phyloP scores from a whole-genome alignment of 78 protist genomes.

The Dictyostelium purpureum region DNA sequence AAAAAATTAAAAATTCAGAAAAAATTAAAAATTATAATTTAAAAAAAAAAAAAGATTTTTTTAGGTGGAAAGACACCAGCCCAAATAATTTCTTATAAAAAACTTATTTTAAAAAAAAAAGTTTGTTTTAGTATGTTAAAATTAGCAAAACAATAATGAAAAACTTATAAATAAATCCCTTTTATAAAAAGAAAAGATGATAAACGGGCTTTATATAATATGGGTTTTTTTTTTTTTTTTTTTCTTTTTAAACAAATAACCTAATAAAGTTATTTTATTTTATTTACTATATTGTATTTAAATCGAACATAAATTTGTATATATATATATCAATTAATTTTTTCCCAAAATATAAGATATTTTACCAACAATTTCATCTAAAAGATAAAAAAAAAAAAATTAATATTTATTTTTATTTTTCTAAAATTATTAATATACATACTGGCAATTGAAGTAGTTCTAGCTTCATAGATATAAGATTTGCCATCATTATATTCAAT shows the following conservation, averaged over 20 bases:
- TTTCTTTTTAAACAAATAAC: background rate
- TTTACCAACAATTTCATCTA: constrained; percentile 66
- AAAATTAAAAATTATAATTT: too few species aligned
- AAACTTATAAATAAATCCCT: too few species aligned
- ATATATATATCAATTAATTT: background rate
- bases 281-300: background rate
- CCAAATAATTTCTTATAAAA: too few species aligned
- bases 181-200: too few species aligned
- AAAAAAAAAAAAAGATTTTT: too few species aligned
- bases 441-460: constrained; percentile 30
- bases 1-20: too few species aligned
- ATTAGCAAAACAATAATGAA: too few species aligned
- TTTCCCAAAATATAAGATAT: constrained; percentile 38
- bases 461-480: constrained; percentile 58
- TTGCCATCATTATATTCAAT: constrained; percentile 69
- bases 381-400: background rate
- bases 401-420: background rate
- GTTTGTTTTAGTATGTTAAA: too few species aligned
- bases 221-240: background rate
- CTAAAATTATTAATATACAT: background rate
- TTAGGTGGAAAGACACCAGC: too few species aligned
- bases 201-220: too few species aligned
- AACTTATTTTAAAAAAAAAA: too few species aligned
- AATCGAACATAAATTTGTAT: background rate
- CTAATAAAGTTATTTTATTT: background rate